Base-by-base conservation (phyloP, 2,329 filamentous ascomycete species). In the Tolypocladium capitatum region DNA sequence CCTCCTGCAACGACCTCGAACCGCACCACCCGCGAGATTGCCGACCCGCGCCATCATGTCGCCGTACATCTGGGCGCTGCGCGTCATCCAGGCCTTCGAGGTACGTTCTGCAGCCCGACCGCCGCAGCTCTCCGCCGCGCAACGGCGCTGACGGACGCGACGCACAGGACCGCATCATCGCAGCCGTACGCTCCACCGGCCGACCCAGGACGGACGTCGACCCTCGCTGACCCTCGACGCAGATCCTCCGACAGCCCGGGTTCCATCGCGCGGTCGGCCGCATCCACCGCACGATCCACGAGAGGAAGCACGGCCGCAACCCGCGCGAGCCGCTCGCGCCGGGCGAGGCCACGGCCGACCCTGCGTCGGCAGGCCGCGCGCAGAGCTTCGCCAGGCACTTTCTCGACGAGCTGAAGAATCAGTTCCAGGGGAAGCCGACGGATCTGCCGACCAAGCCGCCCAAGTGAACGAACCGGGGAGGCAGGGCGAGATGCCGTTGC, bases 201-300 rank as follows among this genome's bases (percentile, higher is more conserved):
- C 13, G 38, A 18, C 5, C 24, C 33, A n/a, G 27, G 34, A 21
- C 13, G 28, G 13, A n/a, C 16, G 5, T 16, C 35, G 5, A 18
- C 16, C 10, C 10, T 24, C 9, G 38, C 38, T 42, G 38, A 42
- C 38, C 18, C 4, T 18, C 1, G 24, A 18, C 1, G 7, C 40
- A 75, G 70, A 71, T 78, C 47, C 70, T 78, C 16, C 64, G 67
- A 24, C 73, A 67, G 16, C 74, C 73, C 1, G 62, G 64, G 9
- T 78, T 77, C 56, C 74, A 78, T 51, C 68, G 68, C 51, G 68
- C 67, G 4, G 75, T 78, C 35, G 70, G 71, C 8, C 65, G 68
- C n/a, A 72, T 78, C 32, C 74, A 78, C 49, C 67, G 68, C 14
- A 63, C 59, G 4, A 67, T 78, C 34, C 60, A 78, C 54, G 72